A percentile compares a stretch with the other conserved stretches of the same genome.
Conservation (phyloP, 805 yeast genomes). For the Suhomyces sp. region DNA sequence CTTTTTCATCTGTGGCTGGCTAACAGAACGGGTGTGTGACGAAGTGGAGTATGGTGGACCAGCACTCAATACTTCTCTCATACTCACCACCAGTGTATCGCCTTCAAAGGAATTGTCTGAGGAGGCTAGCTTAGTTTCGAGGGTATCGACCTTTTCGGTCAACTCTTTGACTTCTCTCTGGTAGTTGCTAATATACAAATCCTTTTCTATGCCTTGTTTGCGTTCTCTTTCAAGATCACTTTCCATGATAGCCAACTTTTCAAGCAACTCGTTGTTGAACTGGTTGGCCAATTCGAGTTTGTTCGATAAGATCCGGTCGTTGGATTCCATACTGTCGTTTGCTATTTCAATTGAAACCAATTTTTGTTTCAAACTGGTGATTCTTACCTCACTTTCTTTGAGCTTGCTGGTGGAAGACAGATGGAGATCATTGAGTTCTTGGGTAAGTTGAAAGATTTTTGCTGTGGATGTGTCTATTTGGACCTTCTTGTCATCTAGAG, state of each 20-base stretch:
- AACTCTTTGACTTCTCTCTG: conserved; percentile 28
- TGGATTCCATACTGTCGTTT: conserved; percentile 39
- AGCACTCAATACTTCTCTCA: conserved; percentile 21
- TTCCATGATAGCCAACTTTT: conserved; percentile 41
- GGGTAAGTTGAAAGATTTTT: conserved; percentile 11
- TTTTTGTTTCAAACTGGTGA: conserved; percentile 23
- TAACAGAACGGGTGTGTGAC: not conserved
- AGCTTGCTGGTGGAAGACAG: conserved; percentile 9
- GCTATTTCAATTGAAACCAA: conserved; percentile 41
- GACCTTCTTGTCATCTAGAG: conserved; percentile 15
- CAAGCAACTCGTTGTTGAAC: conserved; percentile 41
- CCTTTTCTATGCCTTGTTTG: conserved; percentile 20
- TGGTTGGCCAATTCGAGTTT: conserved; percentile 34
- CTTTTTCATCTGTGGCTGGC: conserved; percentile 7
- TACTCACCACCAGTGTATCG: conserved; percentile 22
- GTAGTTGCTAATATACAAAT: conserved; percentile 27
- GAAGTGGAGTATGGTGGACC: conserved; percentile 20
- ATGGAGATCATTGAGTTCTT: conserved; percentile 20
- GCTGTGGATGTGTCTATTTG: conserved; percentile 18
- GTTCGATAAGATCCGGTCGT: conserved; percentile 33
- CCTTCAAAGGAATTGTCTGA: conserved; percentile 6
- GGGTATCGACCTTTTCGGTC: conserved; percentile 4
- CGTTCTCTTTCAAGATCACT: conserved; percentile 35
- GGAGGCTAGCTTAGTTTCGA: not conserved
- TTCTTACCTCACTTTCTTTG: conserved; percentile 17